Base-by-base conservation (phyloP, 2,329 filamentous ascomycete genomes). In the Colletotrichum chlorophyti region DNA sequence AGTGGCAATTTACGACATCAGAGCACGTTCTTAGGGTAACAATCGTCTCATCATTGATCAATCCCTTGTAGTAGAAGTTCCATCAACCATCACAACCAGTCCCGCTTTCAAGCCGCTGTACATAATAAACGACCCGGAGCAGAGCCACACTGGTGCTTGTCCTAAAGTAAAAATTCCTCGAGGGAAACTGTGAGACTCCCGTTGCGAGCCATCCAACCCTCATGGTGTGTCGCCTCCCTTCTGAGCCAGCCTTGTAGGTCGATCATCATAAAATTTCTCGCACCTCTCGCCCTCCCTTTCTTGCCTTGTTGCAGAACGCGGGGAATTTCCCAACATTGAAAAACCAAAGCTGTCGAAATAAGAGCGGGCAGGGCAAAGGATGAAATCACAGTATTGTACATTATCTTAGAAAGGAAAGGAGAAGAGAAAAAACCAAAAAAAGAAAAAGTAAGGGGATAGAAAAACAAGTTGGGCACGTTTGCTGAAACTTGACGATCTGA, bases 21-120 rank as follows among this genome's bases (percentile, higher is more conserved):
- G 8, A 12, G 17, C 19, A 53, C 2, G 5, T 12, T 14, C 8
- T 17, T 29, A 41, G 32, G 53, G 27, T 53, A 58, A 35, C 35
- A 58, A 50, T 63, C 60, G 17, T 63, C 48, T 58, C 58, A 27
- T 58, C 60, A 58, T 63, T 63, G 58, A 32, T 32, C 51, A 48
- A 27, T 32, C 47, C 53, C 37, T 42, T 43, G 27, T 38, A 29
- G 35, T 37, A 24, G 21, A 24, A 8, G 21, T 17, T 27, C 15
- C 29, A 14, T 24, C 34, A n/a, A 7, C 48, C 54, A 19, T 37
- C 34, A 31, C 21, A 43, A 37, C 31, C 21, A 52, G 32, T 35
- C 46, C 34, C 41, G n/a, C n/a, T n/a, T n/a, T 61, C 34, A 43
- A 51, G 46, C 50, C 31, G 26, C 32, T 26, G n/a, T n/a, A n/a